Evolutionary conservation across 2,329 filamentous ascomycete species (phyloP).

Genomic region (Tolypocladium amazonense): DNA sequence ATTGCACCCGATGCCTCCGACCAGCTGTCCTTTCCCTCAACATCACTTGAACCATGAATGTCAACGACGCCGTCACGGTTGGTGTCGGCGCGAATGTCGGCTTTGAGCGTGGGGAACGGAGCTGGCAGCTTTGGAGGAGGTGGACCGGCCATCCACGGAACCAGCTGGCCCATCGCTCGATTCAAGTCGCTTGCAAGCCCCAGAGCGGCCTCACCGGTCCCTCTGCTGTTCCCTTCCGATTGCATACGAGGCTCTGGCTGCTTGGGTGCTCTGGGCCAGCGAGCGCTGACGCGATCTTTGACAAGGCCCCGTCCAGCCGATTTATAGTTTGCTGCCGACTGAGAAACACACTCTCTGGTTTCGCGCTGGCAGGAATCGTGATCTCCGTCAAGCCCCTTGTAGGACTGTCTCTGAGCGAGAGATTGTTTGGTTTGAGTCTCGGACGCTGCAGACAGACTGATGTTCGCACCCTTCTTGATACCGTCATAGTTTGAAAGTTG

Average conservation of each 20-base stretch:
- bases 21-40: conserved; percentile 12
- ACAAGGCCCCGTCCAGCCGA: neutral
- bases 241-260: neutral
- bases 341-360: neutral
- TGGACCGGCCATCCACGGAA: too few relatives aligned
- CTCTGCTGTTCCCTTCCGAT: neutral
- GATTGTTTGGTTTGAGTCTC: neutral
- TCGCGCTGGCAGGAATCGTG: neutral
- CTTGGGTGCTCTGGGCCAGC: neutral
- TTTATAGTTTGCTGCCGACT: neutral
- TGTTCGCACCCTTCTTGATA: neutral
- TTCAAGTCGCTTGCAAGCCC: too few relatives aligned
- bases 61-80: conserved; percentile 23
- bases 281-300: neutral
- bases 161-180: too few relatives aligned
- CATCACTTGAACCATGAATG: conserved; percentile 8
- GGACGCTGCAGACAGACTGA: neutral
- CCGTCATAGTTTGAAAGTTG: neutral
- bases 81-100: conserved; percentile 19
- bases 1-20: conserved; percentile 15
- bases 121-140: too few relatives aligned
- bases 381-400: neutral
- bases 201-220: too few relatives aligned
- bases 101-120: conserved; percentile 6
- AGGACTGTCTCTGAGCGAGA: neutral